phyloP scores from a whole-genome alignment of 2,329 filamentous ascomycete species.

The Diaporthe batatas region DNA sequence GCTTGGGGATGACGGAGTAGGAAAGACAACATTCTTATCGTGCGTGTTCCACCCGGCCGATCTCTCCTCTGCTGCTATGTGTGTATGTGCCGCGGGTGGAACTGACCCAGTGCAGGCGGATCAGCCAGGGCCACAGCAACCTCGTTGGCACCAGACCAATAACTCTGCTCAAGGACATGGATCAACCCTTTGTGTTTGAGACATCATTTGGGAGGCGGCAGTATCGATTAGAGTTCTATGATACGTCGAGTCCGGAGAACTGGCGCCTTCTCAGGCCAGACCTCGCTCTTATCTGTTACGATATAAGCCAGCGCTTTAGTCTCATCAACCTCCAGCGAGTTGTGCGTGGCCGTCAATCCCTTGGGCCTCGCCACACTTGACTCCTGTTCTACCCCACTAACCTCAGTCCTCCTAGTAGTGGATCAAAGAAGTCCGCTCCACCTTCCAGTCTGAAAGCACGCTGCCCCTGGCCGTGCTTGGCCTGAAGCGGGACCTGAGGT shows the following conservation, averaged over 20 bases:
- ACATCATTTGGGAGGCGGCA: constrained; percentile 60
- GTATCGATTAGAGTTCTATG: constrained; percentile 71
- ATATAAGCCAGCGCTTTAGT: constrained; percentile 70
- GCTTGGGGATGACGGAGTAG: constrained; percentile 70
- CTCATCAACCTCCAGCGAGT: constrained; percentile 70
- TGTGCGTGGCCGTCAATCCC: constrained; percentile 56
- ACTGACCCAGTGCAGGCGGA: constrained; percentile 57
- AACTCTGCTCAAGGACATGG: constrained; percentile 66
- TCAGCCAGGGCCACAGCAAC: constrained; percentile 59
- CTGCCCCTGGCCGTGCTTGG: constrained; percentile 70
- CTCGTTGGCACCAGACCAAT: constrained; percentile 54
- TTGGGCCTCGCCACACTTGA: background rate
- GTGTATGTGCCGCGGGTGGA: constrained; percentile 28
- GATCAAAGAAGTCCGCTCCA: constrained; percentile 66
- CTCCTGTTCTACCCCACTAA: constrained; percentile 15
- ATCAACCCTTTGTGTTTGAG: constrained; percentile 73
- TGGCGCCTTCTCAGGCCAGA: constrained; percentile 72
- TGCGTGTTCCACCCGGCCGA: constrained; percentile 54
- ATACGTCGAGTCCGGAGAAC: constrained; percentile 69
- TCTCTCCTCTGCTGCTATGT: background rate
- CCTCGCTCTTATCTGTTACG: constrained; percentile 71
- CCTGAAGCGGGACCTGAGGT: constrained; percentile 71
- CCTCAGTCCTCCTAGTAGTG: constrained; percentile 59
- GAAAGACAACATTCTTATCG: constrained; percentile 74
- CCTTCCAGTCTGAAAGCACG: constrained; percentile 61